Base-by-base conservation (phyloP, 2,329 filamentous ascomycete genomes). In the Apiospora pterosperma region DNA sequence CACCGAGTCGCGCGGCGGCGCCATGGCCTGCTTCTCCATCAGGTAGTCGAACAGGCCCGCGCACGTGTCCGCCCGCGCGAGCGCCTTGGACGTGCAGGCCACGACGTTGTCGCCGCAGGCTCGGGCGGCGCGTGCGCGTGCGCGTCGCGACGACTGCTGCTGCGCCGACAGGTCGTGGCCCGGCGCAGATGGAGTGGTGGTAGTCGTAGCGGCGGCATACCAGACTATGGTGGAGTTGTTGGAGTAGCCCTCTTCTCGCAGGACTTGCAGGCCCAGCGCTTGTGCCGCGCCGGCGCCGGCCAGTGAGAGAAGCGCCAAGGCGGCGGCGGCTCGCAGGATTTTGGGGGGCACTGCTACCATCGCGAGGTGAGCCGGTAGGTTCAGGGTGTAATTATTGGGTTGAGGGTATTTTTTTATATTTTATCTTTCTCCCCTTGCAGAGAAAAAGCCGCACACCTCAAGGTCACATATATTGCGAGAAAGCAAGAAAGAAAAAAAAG, bases 31-130 rank as follows among this genome's bases (percentile, higher is more conserved):
- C 38, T 44, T 62, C 39, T 25, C 25, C 25, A 23, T 16, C 25
- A 62, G 60, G 39, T 62, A 62, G 25, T 42, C 39, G 60, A 62
- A 62, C 23, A 62, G 60, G 21, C 23, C 36, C 19, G 60, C 34
- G 60, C 60, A 62, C 28, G 60, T 44, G 39, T 62, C 60, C 39
- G 60, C 36, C 14, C 60, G 60, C 7, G 60, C 60, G 8, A 42
- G 23, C 3, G 60, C 23, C 23, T 23, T 41, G 12, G 38, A 41
- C 4, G 28, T 39, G 36, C 60, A 62, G 21, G 60, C 31, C 3
- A 62, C 60, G 60, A 41, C 25, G 39, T 62, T 62, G 60, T 55
- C 48, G 16, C 48, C 48, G 48, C 48, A 55, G 48, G 48, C 28
- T 16, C 16, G 19, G 48, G 16, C 4, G 48, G 28, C 28, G 16